Evolutionary conservation across 2,329 filamentous ascomycete genomes (phyloP).

Genomic region (Monilinia aucupariae): DNA sequence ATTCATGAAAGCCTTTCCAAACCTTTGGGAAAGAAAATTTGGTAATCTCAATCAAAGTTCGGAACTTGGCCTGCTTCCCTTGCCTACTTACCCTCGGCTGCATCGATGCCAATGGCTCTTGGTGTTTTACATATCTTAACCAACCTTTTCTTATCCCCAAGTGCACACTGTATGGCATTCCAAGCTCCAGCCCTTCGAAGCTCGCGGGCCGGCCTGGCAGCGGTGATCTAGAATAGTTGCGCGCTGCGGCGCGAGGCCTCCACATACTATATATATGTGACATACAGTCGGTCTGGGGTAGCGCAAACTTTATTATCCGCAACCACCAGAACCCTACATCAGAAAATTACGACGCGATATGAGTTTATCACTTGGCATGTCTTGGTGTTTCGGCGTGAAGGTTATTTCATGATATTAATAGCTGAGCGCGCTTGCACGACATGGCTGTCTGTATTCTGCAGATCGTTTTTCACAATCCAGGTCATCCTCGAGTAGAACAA

Average conservation of each 20-base stretch:
- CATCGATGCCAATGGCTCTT: not conserved
- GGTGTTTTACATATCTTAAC: not conserved
- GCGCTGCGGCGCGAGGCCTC: not conserved
- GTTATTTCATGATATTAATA: not conserved
- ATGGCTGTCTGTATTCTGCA: not conserved
- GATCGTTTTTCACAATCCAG: not conserved
- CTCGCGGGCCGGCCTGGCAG: not conserved
- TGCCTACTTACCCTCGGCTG: not conserved
- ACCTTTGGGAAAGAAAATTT: not conserved
- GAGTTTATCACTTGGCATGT: not conserved
- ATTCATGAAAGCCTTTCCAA: not conserved
- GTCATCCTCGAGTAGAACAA: not conserved
- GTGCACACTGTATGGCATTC: too few relatives aligned
- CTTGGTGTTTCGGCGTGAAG: not conserved
- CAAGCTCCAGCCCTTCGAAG: not conserved
- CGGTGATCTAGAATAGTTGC: not conserved
- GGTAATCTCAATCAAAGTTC: not conserved
- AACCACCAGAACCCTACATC: too few relatives aligned
- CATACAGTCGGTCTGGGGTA: slow-evolving; percentile 5
- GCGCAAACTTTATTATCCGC: slow-evolving; percentile 9
- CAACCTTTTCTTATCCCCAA: not conserved
- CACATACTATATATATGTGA: not conserved
- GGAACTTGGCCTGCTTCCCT: not conserved
- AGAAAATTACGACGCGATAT: not conserved
- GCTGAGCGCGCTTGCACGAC: not conserved